Evolutionary conservation across 2,329 filamentous ascomycete genomes (phyloP), one percentile per base, ranked within the genome.

Genomic region (Aphanoascus verrucosus): DNA sequence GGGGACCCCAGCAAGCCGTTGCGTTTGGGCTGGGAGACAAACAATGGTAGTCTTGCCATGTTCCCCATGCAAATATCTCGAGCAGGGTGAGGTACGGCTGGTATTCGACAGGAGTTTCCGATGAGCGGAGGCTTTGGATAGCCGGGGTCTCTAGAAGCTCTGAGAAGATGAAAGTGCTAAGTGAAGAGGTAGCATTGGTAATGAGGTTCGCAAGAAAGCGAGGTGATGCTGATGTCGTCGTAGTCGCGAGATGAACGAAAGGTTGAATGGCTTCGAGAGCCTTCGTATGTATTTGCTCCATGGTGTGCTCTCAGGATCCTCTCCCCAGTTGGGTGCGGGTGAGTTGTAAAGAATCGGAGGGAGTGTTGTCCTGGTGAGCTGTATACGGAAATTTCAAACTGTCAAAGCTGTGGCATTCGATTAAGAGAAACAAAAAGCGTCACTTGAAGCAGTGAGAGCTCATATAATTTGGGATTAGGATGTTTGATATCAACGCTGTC

Each of bases 51-150:
- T 84, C 80, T 56, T 79, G 74, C 75, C 88, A 96, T 56, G 88
- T 95, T 56, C 91, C 93, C 77, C 93, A 88, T 55, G 89, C 87
- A 71, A 98, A 98, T 63, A 94, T 84, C 69, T 90, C 79, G 43
- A 98, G 83, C 12, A 94, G 78, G 1, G 75, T 80, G 49, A 93
- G 76, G 69, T 88, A 73, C 40, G 69, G 62, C 5, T 76, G 72
- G 62, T 84, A 80, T 47, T 94, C 85, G 35, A 77, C 66, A n/a
- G 81, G 67, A 38, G 75, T 68, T 9, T 73, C 67, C 38, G 65
- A 75, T 38, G 71, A 71, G 23, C 75, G 69, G 43, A 97, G 82
- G 11, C 80, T 77, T 69, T 93, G 86, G 60, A 97, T 83, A 62
- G 88, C 82, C 0, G 86, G 82, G 1, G 83, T 82, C 62, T 86